Base-by-base conservation (phyloP, 768 basidiomycete genomes). In the Psilocybe sp. region DNA sequence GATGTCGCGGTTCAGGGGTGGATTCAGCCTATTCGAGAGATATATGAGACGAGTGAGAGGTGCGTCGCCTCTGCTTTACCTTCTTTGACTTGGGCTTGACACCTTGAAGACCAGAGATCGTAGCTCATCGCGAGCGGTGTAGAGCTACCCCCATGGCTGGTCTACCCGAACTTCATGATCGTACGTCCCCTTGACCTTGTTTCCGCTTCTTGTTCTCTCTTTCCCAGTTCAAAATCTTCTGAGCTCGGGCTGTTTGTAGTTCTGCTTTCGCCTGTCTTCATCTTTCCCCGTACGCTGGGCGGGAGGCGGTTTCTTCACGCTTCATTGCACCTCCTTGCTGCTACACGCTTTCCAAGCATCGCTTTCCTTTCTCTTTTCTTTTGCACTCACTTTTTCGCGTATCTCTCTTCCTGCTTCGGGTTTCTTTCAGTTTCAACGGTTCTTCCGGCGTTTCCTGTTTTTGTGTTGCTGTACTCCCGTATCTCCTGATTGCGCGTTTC, bases 11-110 rank as follows among this genome's bases (percentile, higher is more conserved):
- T 73, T 1, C 67, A 73, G 45, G 59, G 56, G 9, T 74, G 73
- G 72, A 74, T 74, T 36, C 52, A 60, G 4, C 72, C 72, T 4
- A 72, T 74, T 28, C 62, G 71, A 5, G 49, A 67, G 18, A 63
- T 73, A 13, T 75, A 71, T 47, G 57, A 65, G 45, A 69, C 64
- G 3, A 54, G 52, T 3, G 44, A 23, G 4, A 46, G 57, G 57
- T 58, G 10, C 8, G 46, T 50, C 7, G 6, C 9, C n/a, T 15
- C 4, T 49, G 9, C 16, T 28, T 32, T n/a, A 12, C 34, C n/a
- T 35, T 13, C 19, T 2, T 15, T 51, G 0, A 46, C 15, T 44
- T 38, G 5, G 7, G 4, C 36, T 31, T 31, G 11, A 19, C 11
- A 16, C 15, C 18, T 11, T 12, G 8, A 7, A 58, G 69, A 20